phyloP scores from a whole-genome alignment of 2,329 filamentous ascomycete species.

The Pseudocercospora fijiensis region DNA sequence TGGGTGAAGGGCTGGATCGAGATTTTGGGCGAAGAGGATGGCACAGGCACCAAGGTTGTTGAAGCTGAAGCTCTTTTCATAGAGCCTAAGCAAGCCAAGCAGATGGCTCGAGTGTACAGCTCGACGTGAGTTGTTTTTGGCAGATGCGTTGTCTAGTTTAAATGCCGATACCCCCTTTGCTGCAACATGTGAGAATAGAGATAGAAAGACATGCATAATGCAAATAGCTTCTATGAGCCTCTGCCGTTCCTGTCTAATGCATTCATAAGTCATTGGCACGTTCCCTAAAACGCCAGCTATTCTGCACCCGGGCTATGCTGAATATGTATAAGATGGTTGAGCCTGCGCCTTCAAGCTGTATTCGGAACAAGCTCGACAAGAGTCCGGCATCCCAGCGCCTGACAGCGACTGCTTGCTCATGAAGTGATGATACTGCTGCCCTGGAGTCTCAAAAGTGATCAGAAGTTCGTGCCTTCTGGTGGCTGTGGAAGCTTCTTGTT shows the following conservation, averaged over 20 bases:
- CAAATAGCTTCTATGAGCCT: constrained; percentile 1
- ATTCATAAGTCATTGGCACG: constrained; percentile 6
- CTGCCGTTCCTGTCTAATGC: constrained; percentile 9
- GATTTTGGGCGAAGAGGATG: constrained; percentile 60
- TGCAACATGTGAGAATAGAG: neutral
- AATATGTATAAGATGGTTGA: neutral
- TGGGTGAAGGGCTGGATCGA: constrained; percentile 90
- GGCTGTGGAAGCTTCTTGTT: constrained; percentile 97
- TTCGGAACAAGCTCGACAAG: neutral
- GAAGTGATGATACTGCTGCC: neutral
- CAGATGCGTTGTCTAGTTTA: neutral
- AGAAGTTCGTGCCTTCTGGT: constrained; percentile 70
- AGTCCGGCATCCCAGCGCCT: neutral
- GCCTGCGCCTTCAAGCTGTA: neutral
- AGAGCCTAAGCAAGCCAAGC: constrained; percentile 76
- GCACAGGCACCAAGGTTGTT: constrained; percentile 64
- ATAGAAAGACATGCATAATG: constrained; percentile 9
- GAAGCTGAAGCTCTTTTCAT: constrained; percentile 86
- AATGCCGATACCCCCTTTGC: constrained; percentile 3
- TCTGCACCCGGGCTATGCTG: constrained; percentile 20
- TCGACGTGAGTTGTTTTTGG: constrained; percentile 9
- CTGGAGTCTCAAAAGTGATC: constrained; percentile 1
- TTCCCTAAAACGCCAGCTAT: constrained; percentile 10
- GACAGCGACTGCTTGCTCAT: neutral
- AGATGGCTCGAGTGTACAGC: constrained; percentile 39